These are phyloP conservation scores for Solanum gracilifrons DNA, from an alignment of 257 asterid genomes.

Conservation along the genomic window DNA sequence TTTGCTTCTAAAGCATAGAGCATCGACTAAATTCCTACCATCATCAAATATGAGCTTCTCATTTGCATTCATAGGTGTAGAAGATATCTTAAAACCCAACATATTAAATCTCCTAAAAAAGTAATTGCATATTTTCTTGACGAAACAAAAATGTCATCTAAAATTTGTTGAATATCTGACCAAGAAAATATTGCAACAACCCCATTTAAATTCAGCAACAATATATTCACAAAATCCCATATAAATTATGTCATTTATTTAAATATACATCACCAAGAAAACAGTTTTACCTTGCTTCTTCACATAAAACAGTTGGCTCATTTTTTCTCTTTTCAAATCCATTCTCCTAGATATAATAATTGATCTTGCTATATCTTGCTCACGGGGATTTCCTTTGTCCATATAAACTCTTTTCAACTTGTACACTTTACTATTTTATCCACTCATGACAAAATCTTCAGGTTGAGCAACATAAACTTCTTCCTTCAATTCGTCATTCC, in stretches of 20 bases:
- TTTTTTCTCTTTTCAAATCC: background rate
- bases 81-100: background rate
- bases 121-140: background rate
- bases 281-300: background rate
- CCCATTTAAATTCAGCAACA: background rate
- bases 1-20: background rate
- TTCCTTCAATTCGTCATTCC: background rate
- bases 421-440: background rate
- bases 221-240: no score
- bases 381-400: background rate
- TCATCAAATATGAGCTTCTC: background rate
- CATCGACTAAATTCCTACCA: background rate
- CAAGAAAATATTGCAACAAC: background rate
- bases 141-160: background rate
- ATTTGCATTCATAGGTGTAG: background rate
- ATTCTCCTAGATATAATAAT: background rate
- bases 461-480: background rate
- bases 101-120: background rate
- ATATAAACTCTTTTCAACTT: background rate
- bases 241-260: no score
- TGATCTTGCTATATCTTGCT: background rate
- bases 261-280: background rate
- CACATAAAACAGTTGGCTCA: background rate
- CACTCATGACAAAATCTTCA: background rate
- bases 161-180: background rate